Evolutionary conservation across 805 yeast species (phyloP).

Genomic region (Sporopachydermia lactativora): DNA sequence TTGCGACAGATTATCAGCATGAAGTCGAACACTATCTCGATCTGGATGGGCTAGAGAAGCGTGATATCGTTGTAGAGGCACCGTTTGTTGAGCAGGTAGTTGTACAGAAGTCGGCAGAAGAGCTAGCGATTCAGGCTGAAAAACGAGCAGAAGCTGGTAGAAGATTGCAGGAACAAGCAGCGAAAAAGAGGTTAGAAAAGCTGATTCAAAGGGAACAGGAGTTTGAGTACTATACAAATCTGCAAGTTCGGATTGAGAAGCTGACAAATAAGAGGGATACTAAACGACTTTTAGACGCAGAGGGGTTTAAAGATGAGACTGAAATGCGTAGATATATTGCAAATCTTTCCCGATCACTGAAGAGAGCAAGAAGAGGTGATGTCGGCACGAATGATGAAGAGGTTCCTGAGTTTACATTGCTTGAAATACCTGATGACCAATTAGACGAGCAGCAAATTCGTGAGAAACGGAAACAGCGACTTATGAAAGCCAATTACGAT

Average conservation of each 20-base stretch:
- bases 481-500: slow-evolving; percentile 76
- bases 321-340: slow-evolving; percentile 55
- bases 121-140: slow-evolving; percentile 60
- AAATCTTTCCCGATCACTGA: slow-evolving; percentile 54
- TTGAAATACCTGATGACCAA: slow-evolving; percentile 76
- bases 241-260: slow-evolving; percentile 35
- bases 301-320: slow-evolving; percentile 64
- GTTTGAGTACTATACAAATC: slow-evolving; percentile 47
- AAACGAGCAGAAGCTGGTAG: slow-evolving; percentile 76
- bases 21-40: slow-evolving; percentile 48
- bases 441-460: slow-evolving; percentile 66
- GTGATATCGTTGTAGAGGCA: slow-evolving; percentile 73
- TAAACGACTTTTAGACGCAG: slow-evolving; percentile 42
- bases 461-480: slow-evolving; percentile 74
- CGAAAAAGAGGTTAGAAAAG: slow-evolving; percentile 68
- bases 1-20: slow-evolving; percentile 49
- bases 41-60: slow-evolving; percentile 45
- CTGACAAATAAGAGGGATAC: slow-evolving; percentile 38
- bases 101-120: slow-evolving; percentile 73
- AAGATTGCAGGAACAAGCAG: slow-evolving; percentile 87
- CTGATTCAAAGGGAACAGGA: slow-evolving; percentile 71
- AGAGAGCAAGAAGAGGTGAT: slow-evolving; percentile 50
- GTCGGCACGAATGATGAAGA: slow-evolving; percentile 42
- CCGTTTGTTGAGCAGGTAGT: slow-evolving; percentile 50
- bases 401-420: slow-evolving; percentile 54